Base-by-base conservation (phyloP, 352 stramenopile genomes). In the Phytophthora brassicae region DNA sequence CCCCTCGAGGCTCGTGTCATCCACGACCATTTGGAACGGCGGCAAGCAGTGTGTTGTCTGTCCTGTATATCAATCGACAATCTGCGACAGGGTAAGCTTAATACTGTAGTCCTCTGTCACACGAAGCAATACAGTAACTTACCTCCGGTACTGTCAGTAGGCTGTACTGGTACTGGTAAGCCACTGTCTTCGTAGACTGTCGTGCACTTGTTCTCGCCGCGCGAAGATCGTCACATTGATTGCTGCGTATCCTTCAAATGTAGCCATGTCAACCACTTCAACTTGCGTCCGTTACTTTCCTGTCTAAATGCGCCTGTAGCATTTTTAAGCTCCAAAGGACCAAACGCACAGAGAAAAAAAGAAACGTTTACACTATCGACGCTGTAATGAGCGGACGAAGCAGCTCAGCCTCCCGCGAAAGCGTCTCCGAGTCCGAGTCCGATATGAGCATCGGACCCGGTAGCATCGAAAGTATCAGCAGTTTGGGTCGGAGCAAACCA, bases 361-460 rank as follows among this genome's bases (percentile, higher is more conserved):
- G 11, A 20, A 19, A 14, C 20, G 20, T 20, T 9, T 6, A 12
- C 20, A 26, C 20, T 1, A n/a, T 20, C 12, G 22, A 23, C 35
- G 13, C 49, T 22, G 23, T 36, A 14, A 67, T 71, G 57, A 67
- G 57, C 45, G 45, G 51, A 16, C 28, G 51, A 47, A 63, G 51
- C 46, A 58, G 26, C 11, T 47, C 56, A 13, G 61, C 56, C 20
- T 31, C 42, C 5, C 50, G 45, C 29, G 57, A 60, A 6, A 71
- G 64, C 47, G 16, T 57, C 42, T 66, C 61, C 9, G 56, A 70
- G 28, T 67, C 57, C 45, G 51, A 71, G 39, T 64, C 64, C 2
- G 64, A 68, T 9, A 56, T 68, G 44, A 70, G 62, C 29, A 70
- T 70, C 49, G 62, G 48, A 4, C 62, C 62, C 42, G 26, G 58